phyloP scores from a whole-genome alignment of 2,329 filamentous ascomycete genomes.

The Hypoxylon rubiginosum region DNA sequence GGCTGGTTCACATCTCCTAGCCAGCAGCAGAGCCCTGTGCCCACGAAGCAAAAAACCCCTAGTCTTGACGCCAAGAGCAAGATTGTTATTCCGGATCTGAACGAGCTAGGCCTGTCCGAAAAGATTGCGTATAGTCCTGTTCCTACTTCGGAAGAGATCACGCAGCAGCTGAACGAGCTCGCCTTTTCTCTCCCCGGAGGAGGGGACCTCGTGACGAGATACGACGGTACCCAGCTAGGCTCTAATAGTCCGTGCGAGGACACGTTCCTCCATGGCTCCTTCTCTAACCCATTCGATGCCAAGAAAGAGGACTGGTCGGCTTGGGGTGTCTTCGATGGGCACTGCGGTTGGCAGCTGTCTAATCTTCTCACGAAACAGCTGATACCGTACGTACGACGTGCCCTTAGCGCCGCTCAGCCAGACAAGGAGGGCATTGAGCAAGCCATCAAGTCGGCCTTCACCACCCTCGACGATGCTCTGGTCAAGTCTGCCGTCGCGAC shows the following conservation, averaged over 20 bases:
- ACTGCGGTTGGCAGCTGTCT: constrained; percentile 55
- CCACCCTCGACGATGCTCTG: constrained; percentile 53
- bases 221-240: constrained; percentile 52
- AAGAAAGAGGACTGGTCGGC: constrained; percentile 48
- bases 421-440: constrained; percentile 49
- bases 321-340: constrained; percentile 55
- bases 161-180: constrained; percentile 48
- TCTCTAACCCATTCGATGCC: constrained; percentile 46
- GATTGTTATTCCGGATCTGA: constrained; percentile 46
- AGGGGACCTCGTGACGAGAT: constrained; percentile 45
- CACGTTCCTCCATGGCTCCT: constrained; percentile 51
- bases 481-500: constrained; percentile 47
- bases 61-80: constrained; percentile 9
- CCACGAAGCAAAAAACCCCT: neutral
- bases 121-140: constrained; percentile 44
- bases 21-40: constrained; percentile 6
- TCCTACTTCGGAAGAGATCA: constrained; percentile 47
- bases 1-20: constrained; percentile 30
- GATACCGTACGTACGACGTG: constrained; percentile 49
- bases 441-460: constrained; percentile 57
- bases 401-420: constrained; percentile 40
- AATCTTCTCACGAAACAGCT: constrained; percentile 50
- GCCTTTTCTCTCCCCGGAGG: constrained; percentile 40
- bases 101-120: constrained; percentile 45
- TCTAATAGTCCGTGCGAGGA: constrained; percentile 54